Percentiles rank a stretch among this genome's conserved stretches.
These are phyloP conservation scores for Gynandropsis gynandra DNA, from an alignment of 345 rosid species.

Conservation along the genomic window DNA sequence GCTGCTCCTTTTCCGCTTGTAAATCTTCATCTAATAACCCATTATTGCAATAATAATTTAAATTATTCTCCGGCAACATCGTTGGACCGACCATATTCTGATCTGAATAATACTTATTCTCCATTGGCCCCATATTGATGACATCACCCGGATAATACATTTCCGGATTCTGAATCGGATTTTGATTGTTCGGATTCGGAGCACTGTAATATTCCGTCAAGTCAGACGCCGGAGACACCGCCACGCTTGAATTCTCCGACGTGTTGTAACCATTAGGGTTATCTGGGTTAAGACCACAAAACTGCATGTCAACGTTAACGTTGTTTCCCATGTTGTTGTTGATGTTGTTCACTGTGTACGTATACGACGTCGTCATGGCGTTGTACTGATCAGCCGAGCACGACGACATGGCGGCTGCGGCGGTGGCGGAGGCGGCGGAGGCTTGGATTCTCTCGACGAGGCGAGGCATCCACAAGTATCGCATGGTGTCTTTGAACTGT, in stretches of 20 bases:
- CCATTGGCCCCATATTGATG: conserved; percentile 20
- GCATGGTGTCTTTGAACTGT: conserved; percentile 77
- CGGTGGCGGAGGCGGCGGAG: conserved; percentile 23
- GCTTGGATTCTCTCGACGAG: conserved; percentile 87
- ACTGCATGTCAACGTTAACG: not conserved
- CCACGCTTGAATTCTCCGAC: conserved; percentile 62
- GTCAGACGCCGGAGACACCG: conserved; percentile 57
- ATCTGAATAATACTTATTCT: conserved; percentile 36
- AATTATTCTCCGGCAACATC: conserved; percentile 32
- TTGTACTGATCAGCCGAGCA: conserved; percentile 25
- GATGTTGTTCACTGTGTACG: conserved; percentile 20
- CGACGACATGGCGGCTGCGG: conserved; percentile 25
- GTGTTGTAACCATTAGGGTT: conserved; percentile 30
- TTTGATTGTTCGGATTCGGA: conserved; percentile 27
- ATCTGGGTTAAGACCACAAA: conserved; percentile 11
- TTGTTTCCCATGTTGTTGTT: conserved; percentile 28
- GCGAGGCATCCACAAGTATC: conserved; percentile 83
- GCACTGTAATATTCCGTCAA: conserved; percentile 52
- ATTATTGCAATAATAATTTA: conserved; percentile 19
- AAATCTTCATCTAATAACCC: conserved; percentile 31
- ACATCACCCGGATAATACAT: conserved; percentile 27
- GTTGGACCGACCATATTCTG: conserved; percentile 37
- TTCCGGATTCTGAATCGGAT: conserved; percentile 29
- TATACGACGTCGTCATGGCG: conserved; percentile 3
- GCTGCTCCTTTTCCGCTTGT: conserved; percentile 46